Base-by-base conservation (phyloP, 768 basidiomycete genomes). In the Lyophyllum semitale region DNA sequence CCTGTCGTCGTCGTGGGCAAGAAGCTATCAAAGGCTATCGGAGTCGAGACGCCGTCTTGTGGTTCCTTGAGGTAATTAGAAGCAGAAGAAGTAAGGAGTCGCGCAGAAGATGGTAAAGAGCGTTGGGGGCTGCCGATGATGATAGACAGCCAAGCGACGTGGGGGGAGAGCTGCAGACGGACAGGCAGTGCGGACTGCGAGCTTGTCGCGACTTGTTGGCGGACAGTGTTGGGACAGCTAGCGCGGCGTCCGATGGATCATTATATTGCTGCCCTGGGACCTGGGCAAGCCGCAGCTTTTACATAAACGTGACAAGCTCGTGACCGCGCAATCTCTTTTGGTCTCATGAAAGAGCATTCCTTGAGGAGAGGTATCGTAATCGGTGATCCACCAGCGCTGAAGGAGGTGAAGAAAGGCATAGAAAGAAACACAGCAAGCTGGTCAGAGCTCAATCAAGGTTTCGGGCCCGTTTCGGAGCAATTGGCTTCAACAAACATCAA, bases 51-150 rank as follows among this genome's bases (percentile, higher is more conserved):
- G 45, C 45, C 23, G 30, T n/a, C n/a, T n/a, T n/a, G n/a, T n/a
- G n/a, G n/a, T 48, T 33, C 26, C 23, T 20, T 41, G n/a, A 51
- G 26, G 50, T 49, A 42, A 42, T 40, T 8, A 9, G 35, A 41
- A 40, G 38, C 13, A 12, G 38, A 26, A 42, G 38, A 32, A 40
- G 25, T 8, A 22, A 23, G 48, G 17, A 27, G 22, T 13, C 38
- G 7, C 23, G 26, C 4, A 15, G 41, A n/a, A 41, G 27, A 41
- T 27, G 50, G 27, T 51, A 41, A 84, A 84, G 66, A 84, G 83
- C 61, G 75, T 76, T 73, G 67, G 51, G 22, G 9, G 20, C 12
- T 35, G 41, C 13, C 23, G 20, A 37, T 33, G 11, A 9, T 23
- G 20, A 23, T 27, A 20, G n/a, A 22, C 47, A 20, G 26, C 25